Base-by-base conservation (phyloP, 2,329 filamentous ascomycete genomes). In the Colletotrichum acutatum region DNA sequence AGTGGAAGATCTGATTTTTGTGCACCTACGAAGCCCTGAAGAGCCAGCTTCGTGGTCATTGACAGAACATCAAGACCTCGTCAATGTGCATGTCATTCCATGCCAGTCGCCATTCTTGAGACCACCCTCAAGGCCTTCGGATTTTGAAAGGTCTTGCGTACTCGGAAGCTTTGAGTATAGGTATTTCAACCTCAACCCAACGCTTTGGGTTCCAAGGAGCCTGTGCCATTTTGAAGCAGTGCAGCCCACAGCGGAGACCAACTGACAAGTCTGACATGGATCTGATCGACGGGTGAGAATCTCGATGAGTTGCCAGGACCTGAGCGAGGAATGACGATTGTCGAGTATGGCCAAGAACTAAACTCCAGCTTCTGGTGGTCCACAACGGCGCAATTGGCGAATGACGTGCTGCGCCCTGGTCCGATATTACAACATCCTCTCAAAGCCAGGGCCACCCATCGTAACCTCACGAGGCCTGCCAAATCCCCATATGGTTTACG, bases 201-300 rank as follows among this genome's bases (percentile, higher is more conserved):
- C 24, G 3, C 16, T 28, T n/a, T n/a, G 5, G 16, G 9, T 5
- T 63, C 26, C 58, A 56, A 60, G 65, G 59, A 68, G 69, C 59
- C 66, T 60, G 66, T 66, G 14, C 58, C 66, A 34, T 26, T 49
- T 9, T 11, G 19, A 49, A 49, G 19, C 26, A 62, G 7, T 53
- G 30, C 58, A 58, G 24, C 69, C 42, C 53, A 53, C 61, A 54
- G 28, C 22, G 52, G 42, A 52, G 22, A 57, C 49, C 37, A 65
- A 42, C 24, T 19, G 37, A 49, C 34, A 32, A 26, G 54, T 46
- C 53, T 59, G 19, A 28, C 28, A 64, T 72, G 69, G 65, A 59
- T 52, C 32, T 59, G 65, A 54, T 72, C 53, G 42, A 37, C 65
- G 32, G 52, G 49, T 62, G 34, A 9, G 53, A 16, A 53, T 71